Base-by-base conservation (phyloP, 139 green algal genomes). In the Coelastrella sp. region DNA sequence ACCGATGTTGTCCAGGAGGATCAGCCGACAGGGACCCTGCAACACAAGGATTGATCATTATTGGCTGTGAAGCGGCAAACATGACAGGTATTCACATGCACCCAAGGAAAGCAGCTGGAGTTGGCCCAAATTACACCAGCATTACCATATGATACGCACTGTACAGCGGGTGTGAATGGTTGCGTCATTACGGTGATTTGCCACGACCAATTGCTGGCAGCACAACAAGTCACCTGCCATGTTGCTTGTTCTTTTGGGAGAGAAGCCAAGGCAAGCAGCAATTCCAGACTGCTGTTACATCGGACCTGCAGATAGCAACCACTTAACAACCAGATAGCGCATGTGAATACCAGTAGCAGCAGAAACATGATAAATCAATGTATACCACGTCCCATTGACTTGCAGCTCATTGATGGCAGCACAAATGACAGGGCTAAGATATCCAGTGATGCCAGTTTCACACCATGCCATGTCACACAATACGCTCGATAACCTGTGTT, bases 1-100 rank as follows among this genome's bases (percentile, higher is more conserved):
- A 47, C 32, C 60, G 17, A 85, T 66, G 23, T 90, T 85, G 60
- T 90, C 86, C 4, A 90, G 59, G 4, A 90, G 86, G 32, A 90
- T 47, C 22, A 90, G 59, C 22, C 22, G 59, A 78, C 86, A 90
- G 4, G 22, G 60, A 4, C 74, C 86, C 86, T 90, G 86, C 14
- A 5, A 7, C 0, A 65, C 2, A 75, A 61, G 22, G 23, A 64
- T 16, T 11, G 4, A 16, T 14, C 83, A 80, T 19, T 0, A n/a
- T 11, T 65, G 5, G 5, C 5, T 5, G 7, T 10, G 5, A 64
- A 14, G 6, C 23, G 64, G 59, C 58, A 86, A 47, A 1, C 32
- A 47, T 47, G 32, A 47, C 0, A 47, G 32, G 1, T 47, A 47
- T 47, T 47, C 32, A 47, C 32, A 47, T 47, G 32, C 32, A 47